Evolutionary conservation across 805 yeast genomes (phyloP), one percentile per base, ranked within the genome.

Genomic region (Metschnikowia bowlesiae): DNA sequence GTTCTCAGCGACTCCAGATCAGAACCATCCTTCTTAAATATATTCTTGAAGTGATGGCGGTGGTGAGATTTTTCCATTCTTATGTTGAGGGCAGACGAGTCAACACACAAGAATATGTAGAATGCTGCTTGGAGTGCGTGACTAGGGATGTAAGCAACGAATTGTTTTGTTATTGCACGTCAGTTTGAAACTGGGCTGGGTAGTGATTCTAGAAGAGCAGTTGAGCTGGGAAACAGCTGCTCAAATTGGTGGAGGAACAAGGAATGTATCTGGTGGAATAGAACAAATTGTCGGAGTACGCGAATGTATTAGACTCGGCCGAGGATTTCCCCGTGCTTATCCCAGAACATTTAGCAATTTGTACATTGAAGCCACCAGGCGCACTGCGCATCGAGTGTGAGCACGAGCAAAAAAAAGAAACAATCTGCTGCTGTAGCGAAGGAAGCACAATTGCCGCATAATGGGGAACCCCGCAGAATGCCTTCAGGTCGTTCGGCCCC

Each of bases 11-110:
- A 33, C 39, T 52, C 56, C 33, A 47, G 37, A 13, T 52, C 55
- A n/a, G 52, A 45, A 13, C 49, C 33, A 29, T 63, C 67, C 49
- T 52, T 55, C 50, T 53, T 54, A 56, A 63, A 63, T 39, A 62
- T 48, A 46, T 60, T 59, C 46, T 56, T 57, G 48, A 63, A 46
- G 51, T 57, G 62, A 52, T 55, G 61, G 43, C 51, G 62, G 38
- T 41, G 51, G 22, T 53, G 51, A 7, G 44, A 34, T 34, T 52
- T 51, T 16, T 49, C 53, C 53, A 33, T 44, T 22, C n/a, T 43
- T 10, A 26, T 8, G 29, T 22, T 42, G 16, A 31, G 26, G 14
- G 38, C 11, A 43, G 22, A 14, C 26, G 30, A n/a, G 49, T 9
- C 18, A 36, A 39, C 16, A 41, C 9, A 32, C 22, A 26, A 29